A percentile compares a stretch with the other conserved stretches of the same genome.
Evolutionary conservation across 1,284 basidiomycete genomes (phyloP).

Genomic region (Apiotrichum veenhuisii): DNA sequence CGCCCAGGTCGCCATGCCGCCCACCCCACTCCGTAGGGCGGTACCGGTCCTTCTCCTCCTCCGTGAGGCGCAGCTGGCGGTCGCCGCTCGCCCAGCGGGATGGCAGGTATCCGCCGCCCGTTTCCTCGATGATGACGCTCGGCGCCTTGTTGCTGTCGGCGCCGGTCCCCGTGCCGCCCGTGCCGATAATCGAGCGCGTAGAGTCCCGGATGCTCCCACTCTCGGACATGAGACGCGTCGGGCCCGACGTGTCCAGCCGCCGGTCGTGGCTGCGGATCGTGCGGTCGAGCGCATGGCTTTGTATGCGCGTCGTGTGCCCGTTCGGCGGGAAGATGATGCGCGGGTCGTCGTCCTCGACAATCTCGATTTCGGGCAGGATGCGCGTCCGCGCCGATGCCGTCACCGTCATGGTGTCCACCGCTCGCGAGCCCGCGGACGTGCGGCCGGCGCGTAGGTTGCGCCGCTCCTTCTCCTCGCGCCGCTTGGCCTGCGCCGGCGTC

Average conservation of each 20-base stretch:
- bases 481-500: slow-evolving; percentile 44
- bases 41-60: slow-evolving; percentile 46
- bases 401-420: slow-evolving; percentile 1
- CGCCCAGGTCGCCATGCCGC: slow-evolving; percentile 38
- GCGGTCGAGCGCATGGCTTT: slow-evolving; percentile 38
- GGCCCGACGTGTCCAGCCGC: slow-evolving; percentile 3
- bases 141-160: slow-evolving; percentile 18
- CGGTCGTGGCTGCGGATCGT: neutral
- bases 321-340: slow-evolving; percentile 37
- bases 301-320: slow-evolving; percentile 35
- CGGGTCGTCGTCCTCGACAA: slow-evolving; percentile 47
- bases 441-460: slow-evolving; percentile 10
- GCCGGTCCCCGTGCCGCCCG: neutral
- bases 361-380: slow-evolving; percentile 45
- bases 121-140: slow-evolving; percentile 35
- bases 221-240: neutral
- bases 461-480: slow-evolving; percentile 41
- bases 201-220: neutral
- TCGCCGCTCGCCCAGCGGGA: slow-evolving; percentile 48
- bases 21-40: slow-evolving; percentile 48
- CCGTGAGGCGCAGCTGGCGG: slow-evolving; percentile 35
- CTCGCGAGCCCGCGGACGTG: slow-evolving; percentile 2
- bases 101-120: slow-evolving; percentile 45
- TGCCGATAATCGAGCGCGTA: neutral
- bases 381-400: slow-evolving; percentile 17